These are phyloP conservation scores for Saccharomyces hybrid DNA, from an alignment of 1,139 yeast species.

Conservation along the genomic window DNA sequence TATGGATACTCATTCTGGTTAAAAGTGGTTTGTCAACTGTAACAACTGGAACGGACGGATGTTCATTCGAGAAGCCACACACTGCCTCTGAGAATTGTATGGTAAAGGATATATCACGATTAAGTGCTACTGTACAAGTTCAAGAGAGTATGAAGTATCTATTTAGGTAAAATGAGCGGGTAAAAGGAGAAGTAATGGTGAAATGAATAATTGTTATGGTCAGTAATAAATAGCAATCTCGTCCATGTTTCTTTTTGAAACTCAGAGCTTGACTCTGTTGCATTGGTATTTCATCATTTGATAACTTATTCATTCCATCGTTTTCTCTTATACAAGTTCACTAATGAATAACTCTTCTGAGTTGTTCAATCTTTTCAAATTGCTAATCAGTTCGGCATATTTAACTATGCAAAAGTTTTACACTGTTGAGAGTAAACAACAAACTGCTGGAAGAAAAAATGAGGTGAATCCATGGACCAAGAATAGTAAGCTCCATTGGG, in stretches of 20 bases:
- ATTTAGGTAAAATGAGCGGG: neutral
- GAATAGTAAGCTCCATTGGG: conserved; percentile 90
- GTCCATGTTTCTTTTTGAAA: conserved; percentile 36
- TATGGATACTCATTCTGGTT: neutral
- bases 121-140: neutral
- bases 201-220: conserved; percentile 4
- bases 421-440: conserved; percentile 12
- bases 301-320: conserved; percentile 12
- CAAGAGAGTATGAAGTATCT: neutral
- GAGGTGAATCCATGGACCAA: conserved; percentile 53
- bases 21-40: neutral
- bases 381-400: conserved; percentile 49
- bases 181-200: neutral
- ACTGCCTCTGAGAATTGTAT: neutral
- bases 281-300: conserved; percentile 69
- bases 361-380: conserved; percentile 7
- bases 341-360: conserved; percentile 8
- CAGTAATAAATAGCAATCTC: conserved; percentile 39
- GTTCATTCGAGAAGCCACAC: no score
- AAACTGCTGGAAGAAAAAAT: conserved; percentile 28
- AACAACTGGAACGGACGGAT: neutral
- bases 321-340: conserved; percentile 3
- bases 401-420: conserved; percentile 49
- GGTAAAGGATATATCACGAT: neutral
- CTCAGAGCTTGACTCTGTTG: conserved; percentile 96